These are phyloP conservation scores for Epichloe brachyelytri DNA, from an alignment of 2,329 filamentous ascomycete genomes.

Conservation along the genomic window DNA sequence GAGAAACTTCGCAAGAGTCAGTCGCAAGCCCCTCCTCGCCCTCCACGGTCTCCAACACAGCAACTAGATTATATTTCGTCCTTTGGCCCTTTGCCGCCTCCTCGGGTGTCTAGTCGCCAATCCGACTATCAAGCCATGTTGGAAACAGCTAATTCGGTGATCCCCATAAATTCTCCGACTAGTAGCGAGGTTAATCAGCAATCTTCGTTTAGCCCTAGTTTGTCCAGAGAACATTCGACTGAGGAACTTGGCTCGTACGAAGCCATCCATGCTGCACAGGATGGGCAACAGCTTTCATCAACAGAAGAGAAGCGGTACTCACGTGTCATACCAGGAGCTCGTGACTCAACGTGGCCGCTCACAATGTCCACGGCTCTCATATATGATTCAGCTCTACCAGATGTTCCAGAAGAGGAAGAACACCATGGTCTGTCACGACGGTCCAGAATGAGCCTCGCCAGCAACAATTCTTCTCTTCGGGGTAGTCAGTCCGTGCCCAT, in stretches of 20 bases:
- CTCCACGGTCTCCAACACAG: constrained; percentile 31
- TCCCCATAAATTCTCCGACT: constrained; percentile 31
- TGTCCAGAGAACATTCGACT: constrained; percentile 8
- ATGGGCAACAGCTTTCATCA: background rate
- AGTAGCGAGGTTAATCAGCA: constrained; percentile 32
- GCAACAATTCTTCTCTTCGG: constrained; percentile 38
- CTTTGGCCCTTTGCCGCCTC: constrained; percentile 33
- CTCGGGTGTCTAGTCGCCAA: constrained; percentile 42
- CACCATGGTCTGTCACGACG: constrained; percentile 23
- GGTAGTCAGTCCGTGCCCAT: constrained; percentile 43
- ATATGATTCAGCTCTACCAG: constrained; percentile 35
- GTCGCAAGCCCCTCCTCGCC: constrained; percentile 32
- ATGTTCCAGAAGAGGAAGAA: constrained; percentile 53
- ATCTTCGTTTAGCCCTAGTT: constrained; percentile 25
- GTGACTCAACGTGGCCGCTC: constrained; percentile 30
- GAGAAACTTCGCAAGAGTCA: constrained; percentile 35
- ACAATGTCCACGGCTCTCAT: constrained; percentile 12
- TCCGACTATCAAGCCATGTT: constrained; percentile 30
- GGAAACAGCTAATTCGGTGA: constrained; percentile 22
- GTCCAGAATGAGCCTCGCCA: constrained; percentile 31
- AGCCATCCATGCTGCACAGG: background rate
- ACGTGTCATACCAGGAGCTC: constrained; percentile 29
- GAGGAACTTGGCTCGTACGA: background rate
- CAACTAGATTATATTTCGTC: constrained; percentile 17
- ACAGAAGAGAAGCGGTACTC: constrained; percentile 14